Conservation (phyloP, 352 stramenopile species). For the Peronospora farinosa region DNA sequence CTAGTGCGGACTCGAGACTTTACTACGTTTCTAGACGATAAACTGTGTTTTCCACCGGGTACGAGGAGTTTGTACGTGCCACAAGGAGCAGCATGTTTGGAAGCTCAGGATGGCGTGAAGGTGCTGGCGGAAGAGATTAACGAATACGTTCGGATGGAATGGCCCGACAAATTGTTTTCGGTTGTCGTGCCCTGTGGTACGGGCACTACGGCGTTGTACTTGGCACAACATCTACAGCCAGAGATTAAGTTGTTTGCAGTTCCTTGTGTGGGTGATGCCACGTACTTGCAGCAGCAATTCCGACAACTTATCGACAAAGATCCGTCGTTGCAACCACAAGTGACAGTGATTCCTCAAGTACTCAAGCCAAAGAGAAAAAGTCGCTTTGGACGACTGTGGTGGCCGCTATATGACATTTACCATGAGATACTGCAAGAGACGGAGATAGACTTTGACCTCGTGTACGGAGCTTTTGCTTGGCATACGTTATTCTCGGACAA, state of each 20-base stretch:
- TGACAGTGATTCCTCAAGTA: constrained; percentile 30
- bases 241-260: constrained; percentile 48
- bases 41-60: constrained; percentile 5
- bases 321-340: constrained; percentile 5
- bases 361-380: constrained; percentile 43
- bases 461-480: constrained; percentile 75
- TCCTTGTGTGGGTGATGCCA: constrained; percentile 60
- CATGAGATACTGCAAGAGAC: constrained; percentile 55
- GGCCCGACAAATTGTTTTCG: constrained; percentile 31
- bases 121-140: constrained; percentile 70
- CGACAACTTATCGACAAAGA: constrained; percentile 32
- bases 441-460: constrained; percentile 61
- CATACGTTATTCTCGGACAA: constrained; percentile 63
- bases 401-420: constrained; percentile 50
- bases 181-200: constrained; percentile 73
- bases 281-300: constrained; percentile 59
- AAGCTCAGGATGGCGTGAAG: constrained; percentile 53
- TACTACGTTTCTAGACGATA: constrained; percentile 7
- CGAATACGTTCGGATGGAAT: constrained; percentile 31
- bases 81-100: constrained; percentile 58
- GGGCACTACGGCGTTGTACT: constrained; percentile 72
- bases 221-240: constrained; percentile 57
- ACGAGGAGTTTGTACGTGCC: constrained; percentile 44
- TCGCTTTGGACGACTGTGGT: constrained; percentile 63
- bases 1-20: constrained; percentile 47